Percentiles rank a stretch among this genome's conserved stretches.
These are phyloP conservation scores for Acorus calamus DNA, from an alignment of 106 monocot genomes.

Conservation along the genomic window DNA sequence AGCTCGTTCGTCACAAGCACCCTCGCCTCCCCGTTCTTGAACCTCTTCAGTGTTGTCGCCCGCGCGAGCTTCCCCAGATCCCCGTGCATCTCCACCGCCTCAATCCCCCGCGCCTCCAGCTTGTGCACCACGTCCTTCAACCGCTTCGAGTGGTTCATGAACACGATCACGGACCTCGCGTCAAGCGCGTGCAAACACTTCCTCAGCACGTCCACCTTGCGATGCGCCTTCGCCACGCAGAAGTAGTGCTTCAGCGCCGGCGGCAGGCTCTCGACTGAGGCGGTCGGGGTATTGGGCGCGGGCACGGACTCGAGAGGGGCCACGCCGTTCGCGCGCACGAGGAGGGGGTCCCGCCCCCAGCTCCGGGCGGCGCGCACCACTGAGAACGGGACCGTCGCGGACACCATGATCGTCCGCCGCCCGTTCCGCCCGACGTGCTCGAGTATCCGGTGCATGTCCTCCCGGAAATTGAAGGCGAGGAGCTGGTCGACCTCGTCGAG, in stretches of 20 bases:
- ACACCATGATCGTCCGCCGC: slow-evolving; percentile 86
- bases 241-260: slow-evolving; percentile 84
- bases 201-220: slow-evolving; percentile 87
- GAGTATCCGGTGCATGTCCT: slow-evolving; percentile 92
- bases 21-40: slow-evolving; percentile 46
- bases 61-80: slow-evolving; percentile 79
- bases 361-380: slow-evolving; percentile 73
- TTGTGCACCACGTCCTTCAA: slow-evolving; percentile 88
- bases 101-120: slow-evolving; percentile 83
- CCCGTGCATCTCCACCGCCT: slow-evolving; percentile 82
- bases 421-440: slow-evolving; percentile 77
- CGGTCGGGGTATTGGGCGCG: slow-evolving; percentile 13
- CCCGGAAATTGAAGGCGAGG: slow-evolving; percentile 84
- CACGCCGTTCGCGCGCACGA: slow-evolving; percentile 58
- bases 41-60: slow-evolving; percentile 63
- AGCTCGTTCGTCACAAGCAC: slow-evolving; percentile 68
- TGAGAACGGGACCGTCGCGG: slow-evolving; percentile 87
- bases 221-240: slow-evolving; percentile 56
- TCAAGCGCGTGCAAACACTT: slow-evolving; percentile 83
- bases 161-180: slow-evolving; percentile 67
- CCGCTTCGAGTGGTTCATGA: slow-evolving; percentile 86
- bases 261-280: slow-evolving; percentile 69
- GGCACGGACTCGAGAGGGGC: slow-evolving; percentile 47
- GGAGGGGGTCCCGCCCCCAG: slow-evolving; percentile 77
- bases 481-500: slow-evolving; percentile 94